Base-by-base conservation (phyloP, 2,329 filamentous ascomycete genomes). In the Magnaporthiopsis rhizophila region DNA sequence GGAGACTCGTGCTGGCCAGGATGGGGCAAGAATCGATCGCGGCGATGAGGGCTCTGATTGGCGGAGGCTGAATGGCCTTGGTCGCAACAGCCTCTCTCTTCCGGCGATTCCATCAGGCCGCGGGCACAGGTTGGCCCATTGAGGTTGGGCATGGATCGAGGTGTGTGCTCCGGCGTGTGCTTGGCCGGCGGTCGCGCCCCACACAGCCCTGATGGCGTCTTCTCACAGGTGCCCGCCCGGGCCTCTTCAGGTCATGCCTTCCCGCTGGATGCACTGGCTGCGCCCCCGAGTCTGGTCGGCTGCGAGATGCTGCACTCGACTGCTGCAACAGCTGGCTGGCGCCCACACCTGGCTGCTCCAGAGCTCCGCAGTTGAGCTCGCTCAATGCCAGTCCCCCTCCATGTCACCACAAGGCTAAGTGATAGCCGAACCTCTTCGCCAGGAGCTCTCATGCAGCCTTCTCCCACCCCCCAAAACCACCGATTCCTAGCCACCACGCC, bases 401-500 rank as follows among this genome's bases (percentile, higher is more conserved):
- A 53, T 53, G 45, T 53, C 45, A 53, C 61, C 56, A 59, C 62
- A 28, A 64, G 62, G 62, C 62, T 64, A 64, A 64, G 58, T 61
- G 30, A 34, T 59, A 64, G 62, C 62, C 62, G 62, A 64, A 34
- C 58, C 53, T 64, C 58, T 45, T 24, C 57, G 34, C 58, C 62
- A 59, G 38, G 5, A 21, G 18, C 45, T 53, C 62, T 60, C 58
- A 45, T 38, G 60, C 62, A 64, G 62, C 62, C 62, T 64, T 64
- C 59, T 58, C 57, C 45, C 30, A 38, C 57, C 53, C 36, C 50
- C 50, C 50, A 34, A 28, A 26, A 4, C 61, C 30, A 58, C 61
- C 53, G 24, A 38, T 53, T 50, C 57, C 50, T 36, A 58, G n/a
- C 62, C 56, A 30, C 62, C 28, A 50, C 62, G 30, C 62, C 24